Evolutionary conservation across 1,284 basidiomycete species (phyloP).

Genomic region (Ustilago trichophora): DNA sequence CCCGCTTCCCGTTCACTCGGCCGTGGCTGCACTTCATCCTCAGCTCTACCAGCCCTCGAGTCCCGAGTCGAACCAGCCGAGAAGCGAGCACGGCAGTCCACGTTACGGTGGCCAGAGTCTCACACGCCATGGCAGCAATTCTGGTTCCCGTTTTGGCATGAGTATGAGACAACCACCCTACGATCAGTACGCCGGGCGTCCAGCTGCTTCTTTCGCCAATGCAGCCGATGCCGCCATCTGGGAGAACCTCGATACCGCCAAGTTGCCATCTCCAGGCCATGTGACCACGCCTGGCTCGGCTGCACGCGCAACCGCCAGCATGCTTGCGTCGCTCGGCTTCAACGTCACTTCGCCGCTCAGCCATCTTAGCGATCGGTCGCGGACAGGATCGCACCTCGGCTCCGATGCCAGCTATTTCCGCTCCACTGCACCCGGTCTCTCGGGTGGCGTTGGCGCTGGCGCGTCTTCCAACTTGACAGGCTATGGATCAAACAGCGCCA

Average conservation of each 20-base stretch:
- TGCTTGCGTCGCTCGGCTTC: slow-evolving; percentile 45
- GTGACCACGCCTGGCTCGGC: slow-evolving; percentile 39
- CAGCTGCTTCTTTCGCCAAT: slow-evolving; percentile 15
- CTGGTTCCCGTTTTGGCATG: slow-evolving; percentile 21
- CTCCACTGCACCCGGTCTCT: slow-evolving; percentile 37
- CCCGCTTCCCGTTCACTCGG: slow-evolving; percentile 49
- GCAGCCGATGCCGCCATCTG: slow-evolving; percentile 45
- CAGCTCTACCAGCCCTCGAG: slow-evolving; percentile 52
- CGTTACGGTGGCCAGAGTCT: slow-evolving; percentile 46
- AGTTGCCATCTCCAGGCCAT: slow-evolving; percentile 40
- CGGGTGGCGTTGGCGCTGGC: slow-evolving; percentile 17
- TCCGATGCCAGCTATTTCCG: slow-evolving; percentile 46
- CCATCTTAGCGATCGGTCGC: slow-evolving; percentile 38
- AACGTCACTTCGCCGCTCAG: slow-evolving; percentile 44
- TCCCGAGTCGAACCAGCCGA: slow-evolving; percentile 54
- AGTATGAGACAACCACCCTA: slow-evolving; percentile 10
- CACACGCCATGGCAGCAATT: slow-evolving; percentile 43
- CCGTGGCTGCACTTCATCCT: slow-evolving; percentile 44
- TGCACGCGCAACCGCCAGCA: slow-evolving; percentile 32
- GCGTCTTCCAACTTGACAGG: slow-evolving; percentile 13
- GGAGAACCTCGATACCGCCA: slow-evolving; percentile 49
- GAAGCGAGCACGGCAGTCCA: slow-evolving; percentile 55
- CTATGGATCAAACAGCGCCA: slow-evolving; percentile 25
- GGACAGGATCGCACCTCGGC: no score
- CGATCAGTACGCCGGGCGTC: slow-evolving; percentile 24